Percentiles rank a stretch among this genome's conserved stretches.
Evolutionary conservation across 192 early-diverging fungal species (phyloP).

Genomic region (Coemansia sp.): DNA sequence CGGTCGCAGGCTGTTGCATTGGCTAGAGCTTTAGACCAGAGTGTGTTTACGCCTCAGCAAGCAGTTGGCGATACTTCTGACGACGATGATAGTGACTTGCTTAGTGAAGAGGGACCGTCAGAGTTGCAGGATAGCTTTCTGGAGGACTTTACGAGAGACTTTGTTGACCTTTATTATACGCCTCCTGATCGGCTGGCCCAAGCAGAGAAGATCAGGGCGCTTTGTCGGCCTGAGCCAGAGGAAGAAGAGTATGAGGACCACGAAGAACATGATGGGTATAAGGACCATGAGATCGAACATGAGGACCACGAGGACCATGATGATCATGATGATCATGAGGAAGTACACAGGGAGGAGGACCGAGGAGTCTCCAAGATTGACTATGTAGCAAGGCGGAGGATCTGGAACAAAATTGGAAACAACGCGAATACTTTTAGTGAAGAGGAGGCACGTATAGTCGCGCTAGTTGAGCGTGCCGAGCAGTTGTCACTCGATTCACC

Average conservation of each 20-base stretch:
- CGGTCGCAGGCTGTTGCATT: conserved; percentile 33
- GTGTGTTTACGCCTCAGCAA: conserved; percentile 7
- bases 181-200: not conserved
- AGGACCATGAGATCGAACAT: not conserved
- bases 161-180: conserved; percentile 41
- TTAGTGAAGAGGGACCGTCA: not conserved
- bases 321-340: not conserved
- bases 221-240: not conserved
- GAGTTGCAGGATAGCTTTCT: conserved; percentile 26
- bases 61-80: not conserved
- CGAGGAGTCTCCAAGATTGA: conserved; percentile 7
- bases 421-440: not conserved
- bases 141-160: conserved; percentile 39
- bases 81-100: not conserved
- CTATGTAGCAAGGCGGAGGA: not conserved
- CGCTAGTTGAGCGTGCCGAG: conserved; percentile 37
- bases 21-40: conserved; percentile 36
- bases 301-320: not conserved
- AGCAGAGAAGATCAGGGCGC: not conserved
- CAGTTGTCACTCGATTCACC: not conserved
- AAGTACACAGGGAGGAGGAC: not conserved
- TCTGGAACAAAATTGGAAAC: conserved; percentile 3
- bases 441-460: conserved; percentile 2
- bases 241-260: not conserved
- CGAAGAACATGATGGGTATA: not conserved